Base-by-base conservation (phyloP, 257 asterid genomes). In the Nemophila menziesii region DNA sequence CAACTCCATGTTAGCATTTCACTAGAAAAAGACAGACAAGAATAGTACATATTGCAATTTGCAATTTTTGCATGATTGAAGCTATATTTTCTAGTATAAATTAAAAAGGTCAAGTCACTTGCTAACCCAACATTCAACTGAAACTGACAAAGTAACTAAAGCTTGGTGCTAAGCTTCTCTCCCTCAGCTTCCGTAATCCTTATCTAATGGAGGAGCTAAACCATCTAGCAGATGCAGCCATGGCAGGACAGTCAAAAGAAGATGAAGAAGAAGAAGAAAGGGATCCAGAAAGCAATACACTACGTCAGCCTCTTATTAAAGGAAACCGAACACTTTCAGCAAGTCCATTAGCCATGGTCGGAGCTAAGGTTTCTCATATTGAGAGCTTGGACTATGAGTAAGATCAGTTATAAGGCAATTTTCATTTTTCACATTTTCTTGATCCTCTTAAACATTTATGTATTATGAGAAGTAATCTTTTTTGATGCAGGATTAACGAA, bases 361-460 rank as follows among this genome's bases (percentile, higher is more conserved):
- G 96, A 52, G 78, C 84, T 52, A 79, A 82, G 62, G 92, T 76
- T 72, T 75, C 92, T 54, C 74, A 73, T 56, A 71, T 78, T 29
- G 96, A 85, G 69, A 85, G 96, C 79, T 73, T 85, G 69, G 93
- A 85, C 29, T 85, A 81, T 13, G 96, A 85, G 96, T 81, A 85
- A 78, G 87, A 54, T 37, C 17, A 46, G 20, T 11, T 18, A 22
- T 4, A 26, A 5, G 6, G 5, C 17, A 26, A n/a, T 16, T n/a
- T 8, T 34, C 6, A 4, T 4, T 4, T 26, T 29, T 7, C 12
- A 29, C 12, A 29, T 2, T 29, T 10, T 29, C 36, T 29, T 29
- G 5, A 42, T 5, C 6, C 37, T 24, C 43, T 20, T 19, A 5
- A 48, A 55, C 21, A 50, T 44, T 43, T 27, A 44, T 34, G 16